These are phyloP conservation scores for Solanum ossicruentum DNA, from an alignment of 257 asterid species.

Conservation along the genomic window DNA sequence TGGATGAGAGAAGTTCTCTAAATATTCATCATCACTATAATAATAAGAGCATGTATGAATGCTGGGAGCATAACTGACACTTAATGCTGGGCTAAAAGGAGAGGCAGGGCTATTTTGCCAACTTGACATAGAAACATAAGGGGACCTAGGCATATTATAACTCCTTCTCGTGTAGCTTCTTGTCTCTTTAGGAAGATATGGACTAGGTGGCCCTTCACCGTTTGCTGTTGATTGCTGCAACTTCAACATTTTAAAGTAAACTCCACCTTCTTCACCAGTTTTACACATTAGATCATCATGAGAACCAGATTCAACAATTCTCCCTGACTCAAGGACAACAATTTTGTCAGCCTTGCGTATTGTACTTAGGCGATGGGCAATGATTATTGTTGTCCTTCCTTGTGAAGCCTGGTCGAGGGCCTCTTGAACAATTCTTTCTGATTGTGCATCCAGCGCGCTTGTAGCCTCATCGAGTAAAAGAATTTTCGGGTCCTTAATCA, in stretches of 20 bases:
- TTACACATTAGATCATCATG: constrained; percentile 43
- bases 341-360: constrained; percentile 41
- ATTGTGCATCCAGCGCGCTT: constrained; percentile 64
- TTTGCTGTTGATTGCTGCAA: constrained; percentile 32
- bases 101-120: constrained; percentile 40
- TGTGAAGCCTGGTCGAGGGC: constrained; percentile 54
- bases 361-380: constrained; percentile 65
- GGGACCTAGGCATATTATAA: constrained; percentile 10
- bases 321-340: constrained; percentile 43
- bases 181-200: neutral
- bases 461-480: constrained; percentile 82
- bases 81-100: constrained; percentile 31
- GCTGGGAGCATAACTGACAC: constrained; percentile 18
- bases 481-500: constrained; percentile 50
- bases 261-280: constrained; percentile 20
- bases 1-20: neutral
- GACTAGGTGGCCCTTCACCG: neutral
- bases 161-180: neutral
- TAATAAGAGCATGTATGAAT: constrained; percentile 30
- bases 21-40: constrained; percentile 21
- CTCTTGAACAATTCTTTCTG: constrained; percentile 52
- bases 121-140: constrained; percentile 22
- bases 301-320: constrained; percentile 51
- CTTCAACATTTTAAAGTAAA: constrained; percentile 38
- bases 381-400: constrained; percentile 53